phyloP scores from a whole-genome alignment of 805 yeast species.

The Candida caryicola region DNA sequence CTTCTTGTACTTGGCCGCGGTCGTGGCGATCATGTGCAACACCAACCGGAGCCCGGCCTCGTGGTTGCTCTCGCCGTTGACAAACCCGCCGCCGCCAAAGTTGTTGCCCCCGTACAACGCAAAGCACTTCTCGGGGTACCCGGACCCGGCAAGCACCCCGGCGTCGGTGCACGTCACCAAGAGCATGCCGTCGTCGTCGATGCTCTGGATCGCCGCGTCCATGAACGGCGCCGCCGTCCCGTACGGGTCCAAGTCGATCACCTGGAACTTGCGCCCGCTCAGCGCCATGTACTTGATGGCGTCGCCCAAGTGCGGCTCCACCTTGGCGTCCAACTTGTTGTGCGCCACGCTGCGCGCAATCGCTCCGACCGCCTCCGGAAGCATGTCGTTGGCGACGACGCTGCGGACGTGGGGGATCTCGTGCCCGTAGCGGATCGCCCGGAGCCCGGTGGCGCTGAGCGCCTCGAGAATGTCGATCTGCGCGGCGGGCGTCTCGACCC shows the following conservation, averaged over 20 bases:
- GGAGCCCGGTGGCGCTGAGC: slow-evolving; percentile 88
- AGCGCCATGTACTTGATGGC: slow-evolving; percentile 78
- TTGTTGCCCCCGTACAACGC: slow-evolving; percentile 93
- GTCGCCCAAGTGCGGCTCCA: slow-evolving; percentile 75
- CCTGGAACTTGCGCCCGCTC: slow-evolving; percentile 62
- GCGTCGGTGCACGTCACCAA: slow-evolving; percentile 95
- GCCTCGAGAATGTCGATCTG: slow-evolving; percentile 77
- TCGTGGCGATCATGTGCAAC: slow-evolving; percentile 65
- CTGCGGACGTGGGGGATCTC: slow-evolving; percentile 76
- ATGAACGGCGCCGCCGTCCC: slow-evolving; percentile 97
- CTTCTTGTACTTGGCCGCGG: slow-evolving; percentile 89
- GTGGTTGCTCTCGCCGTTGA: slow-evolving; percentile 72
- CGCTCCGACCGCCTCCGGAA: slow-evolving; percentile 79
- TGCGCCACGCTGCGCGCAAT: slow-evolving; percentile 69
- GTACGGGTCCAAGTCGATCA: slow-evolving; percentile 93
- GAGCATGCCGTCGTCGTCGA: slow-evolving; percentile 81
- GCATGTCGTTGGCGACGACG: slow-evolving; percentile 86
- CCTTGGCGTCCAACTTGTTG: slow-evolving; percentile 58
- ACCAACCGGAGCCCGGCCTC: slow-evolving; percentile 91
- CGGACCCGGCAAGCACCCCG: slow-evolving; percentile 92
- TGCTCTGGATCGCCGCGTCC: slow-evolving; percentile 83
- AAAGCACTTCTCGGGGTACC: slow-evolving; percentile 95
- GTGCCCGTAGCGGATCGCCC: slow-evolving; percentile 90
- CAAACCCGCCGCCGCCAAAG: slow-evolving; percentile 53
- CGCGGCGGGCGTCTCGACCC: slow-evolving; percentile 5